Evolutionary conservation across 805 yeast genomes (phyloP).

Genomic region (Tetrapisispora phaffii): DNA sequence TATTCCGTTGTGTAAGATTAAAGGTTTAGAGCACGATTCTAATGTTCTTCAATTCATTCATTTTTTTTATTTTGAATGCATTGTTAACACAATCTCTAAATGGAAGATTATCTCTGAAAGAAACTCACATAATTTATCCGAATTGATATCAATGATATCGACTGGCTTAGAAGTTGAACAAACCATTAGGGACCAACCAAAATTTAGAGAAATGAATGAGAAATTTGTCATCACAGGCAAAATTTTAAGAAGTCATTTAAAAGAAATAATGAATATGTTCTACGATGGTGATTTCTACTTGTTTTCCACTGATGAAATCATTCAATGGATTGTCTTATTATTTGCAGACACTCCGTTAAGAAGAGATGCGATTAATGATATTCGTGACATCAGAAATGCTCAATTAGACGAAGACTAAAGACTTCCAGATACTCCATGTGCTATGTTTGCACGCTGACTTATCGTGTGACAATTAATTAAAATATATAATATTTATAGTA

Average conservation of each 20-base stretch:
- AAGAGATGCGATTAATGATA: conserved; percentile 29
- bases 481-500: too few relatives aligned
- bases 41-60: conserved; percentile 10
- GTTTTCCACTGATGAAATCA: conserved; percentile 30
- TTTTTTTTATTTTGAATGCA: conserved; percentile 17
- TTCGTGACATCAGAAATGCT: conserved; percentile 27
- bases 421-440: too few relatives aligned
- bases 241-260: conserved; percentile 31
- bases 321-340: conserved; percentile 30
- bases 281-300: conserved; percentile 34
- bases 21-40: conserved; percentile 7
- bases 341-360: conserved; percentile 34
- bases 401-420: background rate
- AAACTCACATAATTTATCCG: conserved; percentile 25
- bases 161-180: conserved; percentile 14
- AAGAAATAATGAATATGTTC: conserved; percentile 33
- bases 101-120: conserved; percentile 29
- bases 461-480: too few relatives aligned
- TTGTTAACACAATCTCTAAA: conserved; percentile 13
- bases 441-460: too few relatives aligned
- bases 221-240: conserved; percentile 22
- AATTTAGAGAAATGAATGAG: conserved; percentile 21
- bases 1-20: conserved; percentile 11
- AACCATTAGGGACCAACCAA: conserved; percentile 10
- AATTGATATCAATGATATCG: conserved; percentile 20